These are phyloP conservation scores for Clavariopsis aquatica DNA, from an alignment of 495 filamentous ascomycete genomes.

Conservation along the genomic window DNA sequence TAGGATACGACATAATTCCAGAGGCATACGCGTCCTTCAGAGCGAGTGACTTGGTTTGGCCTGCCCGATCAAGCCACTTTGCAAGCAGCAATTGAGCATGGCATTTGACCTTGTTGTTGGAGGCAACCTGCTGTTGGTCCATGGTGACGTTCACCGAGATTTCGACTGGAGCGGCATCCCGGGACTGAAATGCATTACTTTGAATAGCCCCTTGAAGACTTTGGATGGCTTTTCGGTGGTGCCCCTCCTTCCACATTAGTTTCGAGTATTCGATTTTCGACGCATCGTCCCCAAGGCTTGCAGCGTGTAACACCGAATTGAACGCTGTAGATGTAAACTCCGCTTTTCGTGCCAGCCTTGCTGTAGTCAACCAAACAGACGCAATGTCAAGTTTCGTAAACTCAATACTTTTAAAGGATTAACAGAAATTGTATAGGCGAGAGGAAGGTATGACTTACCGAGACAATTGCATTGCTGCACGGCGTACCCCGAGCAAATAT, in stretches of 20 bases:
- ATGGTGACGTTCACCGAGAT: constrained; percentile 44
- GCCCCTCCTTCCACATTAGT: constrained; percentile 90
- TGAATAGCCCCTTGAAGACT: constrained; percentile 80
- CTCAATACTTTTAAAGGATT: constrained; percentile 43
- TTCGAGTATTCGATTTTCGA: constrained; percentile 90
- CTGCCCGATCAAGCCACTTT: constrained; percentile 94
- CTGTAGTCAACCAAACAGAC: constrained; percentile 80
- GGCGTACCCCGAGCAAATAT: constrained; percentile 82
- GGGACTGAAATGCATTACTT: constrained; percentile 64
- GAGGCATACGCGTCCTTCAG: constrained; percentile 77
- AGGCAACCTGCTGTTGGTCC: constrained; percentile 38
- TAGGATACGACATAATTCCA: constrained; percentile 61
- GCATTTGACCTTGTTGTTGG: constrained; percentile 58
- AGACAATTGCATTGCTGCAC: constrained; percentile 79
- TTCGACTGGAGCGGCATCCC: constrained; percentile 50
- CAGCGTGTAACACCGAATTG: constrained; percentile 88
- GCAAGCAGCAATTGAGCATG: constrained; percentile 80
- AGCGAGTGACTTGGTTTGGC: constrained; percentile 78
- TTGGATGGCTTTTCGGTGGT: constrained; percentile 94
- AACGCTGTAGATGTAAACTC: constrained; percentile 82
- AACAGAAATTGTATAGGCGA: neutral
- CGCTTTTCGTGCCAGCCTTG: constrained; percentile 81
- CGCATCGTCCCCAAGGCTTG: constrained; percentile 75
- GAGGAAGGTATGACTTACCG: constrained; percentile 49
- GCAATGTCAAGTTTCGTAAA: constrained; percentile 71